Evolutionary conservation across 2,329 filamentous ascomycete species (phyloP).

Genomic region (Diaporthe sp.): DNA sequence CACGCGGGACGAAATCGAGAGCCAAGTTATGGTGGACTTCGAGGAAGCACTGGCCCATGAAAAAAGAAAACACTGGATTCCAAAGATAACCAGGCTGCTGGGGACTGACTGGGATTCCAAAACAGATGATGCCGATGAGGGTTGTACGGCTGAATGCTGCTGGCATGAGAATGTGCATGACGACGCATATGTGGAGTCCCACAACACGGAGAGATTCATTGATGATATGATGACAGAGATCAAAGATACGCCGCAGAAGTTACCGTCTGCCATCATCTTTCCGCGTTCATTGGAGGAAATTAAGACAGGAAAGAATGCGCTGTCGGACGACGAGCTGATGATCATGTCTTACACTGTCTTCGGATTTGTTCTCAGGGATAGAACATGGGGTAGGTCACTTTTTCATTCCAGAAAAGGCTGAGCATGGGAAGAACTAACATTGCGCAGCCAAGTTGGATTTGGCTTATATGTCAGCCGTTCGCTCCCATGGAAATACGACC

Average conservation of each 20-base stretch:
- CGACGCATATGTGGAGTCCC: neutral
- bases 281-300: neutral
- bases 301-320: neutral
- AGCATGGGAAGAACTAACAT: too few species aligned
- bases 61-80: neutral
- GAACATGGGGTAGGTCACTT: slow-evolving; percentile 52
- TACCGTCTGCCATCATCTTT: neutral
- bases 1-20: slow-evolving; percentile 45
- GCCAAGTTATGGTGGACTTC: slow-evolving; percentile 48
- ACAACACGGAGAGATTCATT: neutral
- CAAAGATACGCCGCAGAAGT: neutral
- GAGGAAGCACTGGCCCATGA: slow-evolving; percentile 40
- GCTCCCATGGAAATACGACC: neutral
- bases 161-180: neutral
- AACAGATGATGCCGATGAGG: slow-evolving; percentile 7
- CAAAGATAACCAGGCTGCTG: neutral
- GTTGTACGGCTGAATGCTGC: slow-evolving; percentile 12
- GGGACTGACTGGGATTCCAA: neutral
- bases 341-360: slow-evolving; percentile 50
- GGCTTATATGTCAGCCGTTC: neutral
- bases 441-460: neutral
- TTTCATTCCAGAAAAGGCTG: too few species aligned
- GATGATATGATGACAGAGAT: neutral
- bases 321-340: slow-evolving; percentile 45
- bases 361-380: slow-evolving; percentile 49